Evolutionary conservation across 129 eudicot genomes (phyloP).

Genomic region (Escallonia herrerae): DNA sequence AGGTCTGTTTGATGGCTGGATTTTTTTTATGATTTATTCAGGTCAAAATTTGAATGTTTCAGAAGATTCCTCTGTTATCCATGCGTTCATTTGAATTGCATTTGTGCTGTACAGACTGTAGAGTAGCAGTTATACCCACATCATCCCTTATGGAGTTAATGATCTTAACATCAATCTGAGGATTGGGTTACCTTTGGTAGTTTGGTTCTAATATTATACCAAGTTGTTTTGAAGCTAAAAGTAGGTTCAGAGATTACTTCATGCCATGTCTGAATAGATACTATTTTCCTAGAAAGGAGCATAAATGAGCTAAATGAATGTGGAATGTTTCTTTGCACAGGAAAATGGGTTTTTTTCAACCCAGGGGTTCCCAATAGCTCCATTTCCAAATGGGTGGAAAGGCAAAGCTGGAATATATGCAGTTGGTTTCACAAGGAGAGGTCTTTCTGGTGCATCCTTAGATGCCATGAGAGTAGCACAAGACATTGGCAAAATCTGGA

Average conservation of each 20-base stretch:
- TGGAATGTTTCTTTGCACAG: slow-evolving; percentile 25
- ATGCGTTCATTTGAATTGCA: not conserved
- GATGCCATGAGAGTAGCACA: slow-evolving; percentile 78
- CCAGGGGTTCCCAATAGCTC: slow-evolving; percentile 53
- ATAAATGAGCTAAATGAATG: not conserved
- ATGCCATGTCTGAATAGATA: not conserved
- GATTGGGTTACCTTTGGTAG: not conserved
- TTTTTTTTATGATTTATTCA: not conserved
- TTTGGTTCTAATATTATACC: too few species aligned
- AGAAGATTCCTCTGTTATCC: slow-evolving; percentile 5
- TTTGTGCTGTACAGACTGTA: slow-evolving; percentile 2
- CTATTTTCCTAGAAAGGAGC: not conserved
- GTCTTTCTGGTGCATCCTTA: slow-evolving; percentile 75
- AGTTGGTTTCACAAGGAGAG: slow-evolving; percentile 87
- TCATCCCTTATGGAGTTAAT: too few species aligned
- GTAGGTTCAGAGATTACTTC: too few species aligned
- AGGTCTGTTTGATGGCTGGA: slow-evolving; percentile 17
- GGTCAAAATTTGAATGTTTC: not conserved
- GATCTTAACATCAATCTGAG: too few species aligned
- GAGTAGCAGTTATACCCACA: slow-evolving; percentile 21
- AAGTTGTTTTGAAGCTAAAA: too few species aligned
- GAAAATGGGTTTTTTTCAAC: slow-evolving; percentile 73
- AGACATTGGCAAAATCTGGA: slow-evolving; percentile 77
- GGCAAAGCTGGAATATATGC: slow-evolving; percentile 85
- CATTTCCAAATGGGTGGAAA: slow-evolving; percentile 87